These are phyloP conservation scores for Lithocarpus polystachyus DNA, from an alignment of 306 rosid species.

Conservation along the genomic window DNA sequence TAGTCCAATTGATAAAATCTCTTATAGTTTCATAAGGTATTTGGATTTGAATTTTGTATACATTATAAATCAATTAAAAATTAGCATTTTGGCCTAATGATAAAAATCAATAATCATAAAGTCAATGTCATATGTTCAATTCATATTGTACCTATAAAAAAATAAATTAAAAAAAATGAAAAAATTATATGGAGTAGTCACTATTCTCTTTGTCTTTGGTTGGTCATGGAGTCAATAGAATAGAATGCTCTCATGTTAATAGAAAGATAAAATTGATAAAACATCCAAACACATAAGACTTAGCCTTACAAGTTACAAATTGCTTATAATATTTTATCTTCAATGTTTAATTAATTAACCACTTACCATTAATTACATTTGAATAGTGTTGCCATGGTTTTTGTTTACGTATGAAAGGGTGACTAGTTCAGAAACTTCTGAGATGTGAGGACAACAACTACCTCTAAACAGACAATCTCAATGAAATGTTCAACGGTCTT, in stretches of 20 bases:
- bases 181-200: too few relatives aligned
- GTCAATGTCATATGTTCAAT: too few relatives aligned
- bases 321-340: background rate
- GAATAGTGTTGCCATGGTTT: background rate
- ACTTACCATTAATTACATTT: background rate
- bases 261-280: background rate
- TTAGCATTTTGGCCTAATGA: too few relatives aligned
- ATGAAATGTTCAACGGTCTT: background rate
- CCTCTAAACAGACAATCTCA: background rate
- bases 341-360: background rate
- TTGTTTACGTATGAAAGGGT: background rate
- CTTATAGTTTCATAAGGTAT: too few relatives aligned
- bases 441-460: background rate
- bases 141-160: too few relatives aligned
- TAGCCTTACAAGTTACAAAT: background rate
- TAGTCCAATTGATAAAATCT: too few relatives aligned
- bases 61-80: too few relatives aligned
- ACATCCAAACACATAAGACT: background rate
- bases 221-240: background rate
- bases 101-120: too few relatives aligned
- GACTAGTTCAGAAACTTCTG: background rate
- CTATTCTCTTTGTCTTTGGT: background rate
- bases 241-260: background rate
- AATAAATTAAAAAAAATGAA: too few relatives aligned
- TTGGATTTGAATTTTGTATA: too few relatives aligned